Conservation (phyloP, 208 protist genomes). For the Crithidia thermophila region DNA sequence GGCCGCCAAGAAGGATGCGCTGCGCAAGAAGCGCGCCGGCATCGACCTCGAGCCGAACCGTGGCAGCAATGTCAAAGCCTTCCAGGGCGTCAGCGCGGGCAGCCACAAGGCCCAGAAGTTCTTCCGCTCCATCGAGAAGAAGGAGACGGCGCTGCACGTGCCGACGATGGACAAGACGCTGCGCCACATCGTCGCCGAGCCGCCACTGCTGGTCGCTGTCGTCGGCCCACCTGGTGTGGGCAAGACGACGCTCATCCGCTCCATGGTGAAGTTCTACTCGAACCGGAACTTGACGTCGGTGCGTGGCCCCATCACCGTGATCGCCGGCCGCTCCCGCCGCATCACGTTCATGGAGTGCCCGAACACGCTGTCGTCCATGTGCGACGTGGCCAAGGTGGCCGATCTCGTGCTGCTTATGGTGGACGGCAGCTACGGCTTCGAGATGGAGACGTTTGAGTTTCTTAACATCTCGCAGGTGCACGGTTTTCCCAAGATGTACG, state of each 20-base stretch:
- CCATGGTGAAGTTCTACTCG: slow-evolving; percentile 99
- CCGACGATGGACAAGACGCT: slow-evolving; percentile 90
- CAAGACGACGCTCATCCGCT: slow-evolving; percentile 98
- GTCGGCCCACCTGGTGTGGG: slow-evolving; percentile 97
- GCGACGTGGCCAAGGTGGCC: slow-evolving; percentile 98
- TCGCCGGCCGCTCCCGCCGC: slow-evolving; percentile 92
- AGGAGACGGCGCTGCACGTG: slow-evolving; percentile 81
- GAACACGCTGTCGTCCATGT: slow-evolving; percentile 98
- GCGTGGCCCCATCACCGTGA: slow-evolving; percentile 98
- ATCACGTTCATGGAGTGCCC: slow-evolving; percentile 99
- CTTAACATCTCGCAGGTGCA: slow-evolving; percentile 99
- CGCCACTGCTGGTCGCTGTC: slow-evolving; percentile 96
- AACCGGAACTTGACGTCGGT: slow-evolving; percentile 93
- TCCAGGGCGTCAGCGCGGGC: slow-evolving; percentile 67
- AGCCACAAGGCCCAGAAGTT: slow-evolving; percentile 86
- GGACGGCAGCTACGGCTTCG: slow-evolving; percentile 98
- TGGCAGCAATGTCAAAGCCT: slow-evolving; percentile 92
- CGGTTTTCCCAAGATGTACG: slow-evolving; percentile 99
- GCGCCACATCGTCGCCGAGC: slow-evolving; percentile 80
- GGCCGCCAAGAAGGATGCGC: slow-evolving; percentile 82
- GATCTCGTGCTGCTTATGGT: slow-evolving; percentile 98
- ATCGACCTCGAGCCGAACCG: slow-evolving; percentile 92
- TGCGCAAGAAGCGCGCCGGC: slow-evolving; percentile 88
- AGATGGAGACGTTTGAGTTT: slow-evolving; percentile 99
- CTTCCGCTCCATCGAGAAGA: slow-evolving; percentile 86